Base-by-base conservation (phyloP, 345 rosid genomes). In the Lepidium aucheri region DNA sequence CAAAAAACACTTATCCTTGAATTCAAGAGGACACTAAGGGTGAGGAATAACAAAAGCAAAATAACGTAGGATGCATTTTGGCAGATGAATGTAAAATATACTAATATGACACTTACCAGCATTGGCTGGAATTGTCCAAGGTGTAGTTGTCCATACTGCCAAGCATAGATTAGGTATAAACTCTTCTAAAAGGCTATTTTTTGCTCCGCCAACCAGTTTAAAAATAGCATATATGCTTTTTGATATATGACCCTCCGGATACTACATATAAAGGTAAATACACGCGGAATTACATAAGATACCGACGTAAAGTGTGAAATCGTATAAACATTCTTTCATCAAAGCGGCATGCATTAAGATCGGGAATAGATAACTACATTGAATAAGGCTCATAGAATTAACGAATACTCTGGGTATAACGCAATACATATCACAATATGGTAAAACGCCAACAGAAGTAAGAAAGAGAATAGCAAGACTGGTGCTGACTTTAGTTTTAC, bases 101-200 rank as follows among this genome's bases (percentile, higher is more conserved):
- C 41, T 51, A 33, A 49, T 50, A 58, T 50, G 39, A 46, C 33
- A 74, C 76, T 56, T 72, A 86, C 98, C 98, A 32, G 96, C 97
- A 79, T 93, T 93, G 66, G 96, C 98, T 52, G 94, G 98, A 73
- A 93, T 54, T 11, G 97, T 93, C 98, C 96, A 93, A 2, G 98
- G 98, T 60, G 98, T 89, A 58, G 98, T 93, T 49, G 98, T 93
- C 98, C 98, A 93, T 63, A 87, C 81, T 52, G 95, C 96, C 82
- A 93, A 71, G 74, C 74, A 73, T 69, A 93, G 72, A 79, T 90
- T 81, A 17, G 97, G 96, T 65, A 81, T 73, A 71, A 87, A 87
- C 58, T 86, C 91, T 51, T 82, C 78, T 58, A 93, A 67, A 39
- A 72, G 74, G 53, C 63, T 58, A 41, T 74, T 76, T 62, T 76